These are phyloP conservation scores for Boletus rufocinnamomeus DNA, from an alignment of 768 basidiomycete genomes.

Conservation along the genomic window DNA sequence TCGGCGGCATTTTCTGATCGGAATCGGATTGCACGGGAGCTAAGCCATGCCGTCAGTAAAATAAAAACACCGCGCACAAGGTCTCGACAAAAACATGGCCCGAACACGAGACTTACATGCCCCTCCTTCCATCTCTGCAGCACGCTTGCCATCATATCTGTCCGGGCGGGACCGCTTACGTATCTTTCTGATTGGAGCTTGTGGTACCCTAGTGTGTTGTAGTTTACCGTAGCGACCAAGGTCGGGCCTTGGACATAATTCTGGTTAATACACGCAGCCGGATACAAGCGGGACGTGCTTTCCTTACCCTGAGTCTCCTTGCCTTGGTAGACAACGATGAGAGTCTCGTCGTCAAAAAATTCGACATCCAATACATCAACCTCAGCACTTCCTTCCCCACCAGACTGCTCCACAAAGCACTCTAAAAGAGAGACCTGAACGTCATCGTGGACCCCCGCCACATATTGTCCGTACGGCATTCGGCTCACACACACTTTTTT, in stretches of 20 bases:
- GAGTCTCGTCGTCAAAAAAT: constrained; percentile 75
- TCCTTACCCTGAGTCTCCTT: constrained; percentile 50
- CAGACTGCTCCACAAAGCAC: constrained; percentile 42
- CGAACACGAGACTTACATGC: constrained; percentile 54
- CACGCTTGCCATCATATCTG: constrained; percentile 64
- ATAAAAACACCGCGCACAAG: constrained; percentile 32
- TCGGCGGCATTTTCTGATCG: constrained; percentile 59
- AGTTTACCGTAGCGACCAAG: constrained; percentile 64
- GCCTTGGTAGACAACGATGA: constrained; percentile 65
- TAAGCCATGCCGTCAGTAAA: constrained; percentile 40
- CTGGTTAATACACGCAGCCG: constrained; percentile 33
- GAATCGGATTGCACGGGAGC: constrained; percentile 50
- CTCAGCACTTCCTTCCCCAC: constrained; percentile 33
- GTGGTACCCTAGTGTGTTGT: constrained; percentile 62
- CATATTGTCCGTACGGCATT: constrained; percentile 49
- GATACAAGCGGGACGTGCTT: constrained; percentile 21
- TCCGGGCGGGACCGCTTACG: constrained; percentile 58
- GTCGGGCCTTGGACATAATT: constrained; percentile 45
- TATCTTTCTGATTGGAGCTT: constrained; percentile 47
- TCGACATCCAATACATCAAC: constrained; percentile 65
- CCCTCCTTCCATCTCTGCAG: constrained; percentile 59
- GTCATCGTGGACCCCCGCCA: constrained; percentile 39
- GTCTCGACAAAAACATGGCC: constrained; percentile 34
- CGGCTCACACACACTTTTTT: constrained; percentile 58
- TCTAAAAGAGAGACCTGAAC: constrained; percentile 53